A percentile compares a stretch with the other conserved stretches of the same genome.
Evolutionary conservation across 2,329 filamentous ascomycete species (phyloP).

Genomic region (Coniella vitis): DNA sequence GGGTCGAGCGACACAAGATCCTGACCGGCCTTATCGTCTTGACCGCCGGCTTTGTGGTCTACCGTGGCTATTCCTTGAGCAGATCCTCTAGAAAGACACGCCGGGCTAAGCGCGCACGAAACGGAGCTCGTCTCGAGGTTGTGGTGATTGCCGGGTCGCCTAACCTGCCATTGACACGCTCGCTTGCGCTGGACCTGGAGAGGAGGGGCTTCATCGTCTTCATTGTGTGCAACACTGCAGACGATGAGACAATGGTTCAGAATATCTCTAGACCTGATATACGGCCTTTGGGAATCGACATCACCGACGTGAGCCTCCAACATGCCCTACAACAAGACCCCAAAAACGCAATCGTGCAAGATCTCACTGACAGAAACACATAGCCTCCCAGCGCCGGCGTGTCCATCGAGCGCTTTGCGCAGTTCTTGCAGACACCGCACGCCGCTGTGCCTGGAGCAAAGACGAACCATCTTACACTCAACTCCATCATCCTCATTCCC

Average conservation of each 20-base stretch:
- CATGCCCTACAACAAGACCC: neutral
- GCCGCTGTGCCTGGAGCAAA: slow-evolving; percentile 69
- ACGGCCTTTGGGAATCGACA: slow-evolving; percentile 72
- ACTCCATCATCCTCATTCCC: slow-evolving; percentile 77
- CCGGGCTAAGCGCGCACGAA: slow-evolving; percentile 69
- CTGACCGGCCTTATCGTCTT: slow-evolving; percentile 65
- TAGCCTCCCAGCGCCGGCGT: slow-evolving; percentile 62
- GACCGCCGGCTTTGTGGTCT: slow-evolving; percentile 59
- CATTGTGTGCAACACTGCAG: slow-evolving; percentile 74
- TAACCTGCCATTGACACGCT: slow-evolving; percentile 74
- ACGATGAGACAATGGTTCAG: slow-evolving; percentile 76
- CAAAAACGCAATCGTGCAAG: too few species aligned
- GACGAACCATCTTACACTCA: slow-evolving; percentile 68
- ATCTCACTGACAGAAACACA: neutral
- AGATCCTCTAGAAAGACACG: slow-evolving; percentile 60
- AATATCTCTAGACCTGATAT: slow-evolving; percentile 75
- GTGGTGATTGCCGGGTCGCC: slow-evolving; percentile 83
- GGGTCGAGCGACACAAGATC: slow-evolving; percentile 67
- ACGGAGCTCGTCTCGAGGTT: slow-evolving; percentile 83
- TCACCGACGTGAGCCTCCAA: slow-evolving; percentile 60
- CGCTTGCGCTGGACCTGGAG: slow-evolving; percentile 80
- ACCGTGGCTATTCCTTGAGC: slow-evolving; percentile 41
- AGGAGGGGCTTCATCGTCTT: slow-evolving; percentile 90
- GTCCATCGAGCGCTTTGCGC: slow-evolving; percentile 65
- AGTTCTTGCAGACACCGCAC: slow-evolving; percentile 67